phyloP scores from a whole-genome alignment of 176 grass and related monocot species.

The Oryza meyeriana region DNA sequence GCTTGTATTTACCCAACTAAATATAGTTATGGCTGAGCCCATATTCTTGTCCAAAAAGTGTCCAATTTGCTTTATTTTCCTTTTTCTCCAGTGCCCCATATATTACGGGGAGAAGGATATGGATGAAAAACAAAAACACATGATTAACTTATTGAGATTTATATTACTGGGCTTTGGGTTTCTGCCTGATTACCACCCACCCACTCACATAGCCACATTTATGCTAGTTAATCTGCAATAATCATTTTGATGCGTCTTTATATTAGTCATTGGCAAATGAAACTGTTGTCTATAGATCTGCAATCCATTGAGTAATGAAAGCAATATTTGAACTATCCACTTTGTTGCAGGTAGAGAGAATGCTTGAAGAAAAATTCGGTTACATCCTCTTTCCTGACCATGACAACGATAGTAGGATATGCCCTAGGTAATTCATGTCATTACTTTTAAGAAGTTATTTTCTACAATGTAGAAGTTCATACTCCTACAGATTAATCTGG shows the following conservation, averaged over 20 bases:
- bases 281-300: not conserved
- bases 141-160: not conserved
- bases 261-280: not conserved
- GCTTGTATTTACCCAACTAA: not conserved
- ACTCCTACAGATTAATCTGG: constrained; percentile 8
- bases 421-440: constrained; percentile 68
- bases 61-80: not conserved
- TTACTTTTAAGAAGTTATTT: constrained; percentile 17
- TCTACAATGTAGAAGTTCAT: not conserved
- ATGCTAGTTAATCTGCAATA: not conserved
- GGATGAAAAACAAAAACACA: not conserved
- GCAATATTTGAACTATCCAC: not conserved
- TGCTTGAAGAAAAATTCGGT: constrained; percentile 86
- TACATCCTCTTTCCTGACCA: constrained; percentile 69
- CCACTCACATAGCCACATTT: not conserved
- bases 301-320: constrained; percentile 5
- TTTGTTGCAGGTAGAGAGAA: constrained; percentile 79
- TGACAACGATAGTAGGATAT: constrained; percentile 53
- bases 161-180: not conserved
- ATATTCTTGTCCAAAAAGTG: not conserved
- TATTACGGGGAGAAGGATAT: not conserved
- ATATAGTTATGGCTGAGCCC: not conserved
- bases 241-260: not conserved
- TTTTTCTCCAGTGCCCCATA: not conserved
- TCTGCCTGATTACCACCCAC: not conserved